A percentile compares a stretch with the other conserved stretches of the same genome.
Conservation (phyloP, 2,329 filamentous ascomycete genomes). For the Samsoniella hepiali region DNA sequence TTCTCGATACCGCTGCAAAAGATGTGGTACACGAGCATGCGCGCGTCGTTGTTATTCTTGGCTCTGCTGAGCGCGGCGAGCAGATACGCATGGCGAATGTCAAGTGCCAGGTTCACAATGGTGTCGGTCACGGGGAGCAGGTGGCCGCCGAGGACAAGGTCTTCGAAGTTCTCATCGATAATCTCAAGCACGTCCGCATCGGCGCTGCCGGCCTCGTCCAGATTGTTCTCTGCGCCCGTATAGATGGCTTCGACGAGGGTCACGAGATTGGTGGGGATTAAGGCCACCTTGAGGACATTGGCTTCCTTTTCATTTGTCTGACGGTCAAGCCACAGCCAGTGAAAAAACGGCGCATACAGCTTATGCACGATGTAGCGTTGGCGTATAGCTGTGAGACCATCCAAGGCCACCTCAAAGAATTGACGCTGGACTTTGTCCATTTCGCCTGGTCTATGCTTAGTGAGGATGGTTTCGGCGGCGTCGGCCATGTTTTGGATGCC, state of each 20-base stretch:
- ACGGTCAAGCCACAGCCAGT: neutral
- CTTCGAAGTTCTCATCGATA: neutral
- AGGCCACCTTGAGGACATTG: neutral
- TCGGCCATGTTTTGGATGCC: neutral
- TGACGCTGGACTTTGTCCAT: neutral
- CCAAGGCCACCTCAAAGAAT: neutral
- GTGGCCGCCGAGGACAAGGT: neutral
- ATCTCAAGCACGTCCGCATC: neutral
- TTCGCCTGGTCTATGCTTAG: neutral
- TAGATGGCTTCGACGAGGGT: neutral
- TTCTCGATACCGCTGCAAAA: neutral
- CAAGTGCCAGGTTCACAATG: neutral
- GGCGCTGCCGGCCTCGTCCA: neutral
- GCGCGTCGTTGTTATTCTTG: neutral
- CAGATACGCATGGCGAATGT: neutral
- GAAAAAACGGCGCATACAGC: neutral
- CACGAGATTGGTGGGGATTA: constrained; percentile 3
- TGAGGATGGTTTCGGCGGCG: neutral
- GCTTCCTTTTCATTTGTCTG: neutral
- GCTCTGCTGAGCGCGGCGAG: neutral
- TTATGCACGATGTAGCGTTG: neutral
- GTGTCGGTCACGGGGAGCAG: neutral
- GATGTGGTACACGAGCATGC: neutral
- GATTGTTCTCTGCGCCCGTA: neutral
- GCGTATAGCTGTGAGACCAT: neutral